phyloP scores from a whole-genome alignment of 2,329 filamentous ascomycete genomes.

The Venturia pyrina region DNA sequence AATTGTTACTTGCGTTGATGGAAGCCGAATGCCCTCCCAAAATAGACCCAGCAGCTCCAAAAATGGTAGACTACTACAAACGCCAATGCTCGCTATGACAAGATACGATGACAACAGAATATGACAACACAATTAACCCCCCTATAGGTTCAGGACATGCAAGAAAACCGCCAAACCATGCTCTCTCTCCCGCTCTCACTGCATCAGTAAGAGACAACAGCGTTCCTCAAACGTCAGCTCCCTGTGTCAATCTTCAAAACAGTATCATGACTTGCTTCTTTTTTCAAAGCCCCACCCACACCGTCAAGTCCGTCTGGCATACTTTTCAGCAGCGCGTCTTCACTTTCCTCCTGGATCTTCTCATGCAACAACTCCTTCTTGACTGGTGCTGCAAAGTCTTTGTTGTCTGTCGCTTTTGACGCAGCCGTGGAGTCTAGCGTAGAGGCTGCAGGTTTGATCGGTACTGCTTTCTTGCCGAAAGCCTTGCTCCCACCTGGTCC shows the following conservation, averaged over 20 bases:
- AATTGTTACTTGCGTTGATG: background rate
- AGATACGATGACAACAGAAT: background rate
- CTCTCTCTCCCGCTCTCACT: background rate
- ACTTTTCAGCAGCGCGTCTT: background rate
- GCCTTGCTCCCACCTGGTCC: slow-evolving; percentile 2
- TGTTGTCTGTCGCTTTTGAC: background rate
- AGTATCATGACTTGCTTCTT: slow-evolving; percentile 4
- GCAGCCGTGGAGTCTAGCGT: background rate
- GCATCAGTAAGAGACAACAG: background rate
- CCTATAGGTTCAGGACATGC: background rate
- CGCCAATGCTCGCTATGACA: slow-evolving; percentile 1
- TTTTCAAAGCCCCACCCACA: background rate
- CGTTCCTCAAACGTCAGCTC: background rate
- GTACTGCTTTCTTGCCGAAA: background rate
- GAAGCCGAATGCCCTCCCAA: background rate
- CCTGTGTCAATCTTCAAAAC: background rate
- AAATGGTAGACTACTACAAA: background rate
- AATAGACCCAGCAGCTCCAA: background rate
- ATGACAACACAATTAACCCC: background rate
- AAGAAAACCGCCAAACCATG: background rate
- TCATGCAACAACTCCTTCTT: background rate
- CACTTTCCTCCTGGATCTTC: slow-evolving; percentile 2
- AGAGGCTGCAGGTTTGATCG: background rate
- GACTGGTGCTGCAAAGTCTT: slow-evolving; percentile 5
- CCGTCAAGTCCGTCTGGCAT: background rate